Base-by-base conservation (phyloP, 257 asterid genomes). In the Solanum gracilifrons region DNA sequence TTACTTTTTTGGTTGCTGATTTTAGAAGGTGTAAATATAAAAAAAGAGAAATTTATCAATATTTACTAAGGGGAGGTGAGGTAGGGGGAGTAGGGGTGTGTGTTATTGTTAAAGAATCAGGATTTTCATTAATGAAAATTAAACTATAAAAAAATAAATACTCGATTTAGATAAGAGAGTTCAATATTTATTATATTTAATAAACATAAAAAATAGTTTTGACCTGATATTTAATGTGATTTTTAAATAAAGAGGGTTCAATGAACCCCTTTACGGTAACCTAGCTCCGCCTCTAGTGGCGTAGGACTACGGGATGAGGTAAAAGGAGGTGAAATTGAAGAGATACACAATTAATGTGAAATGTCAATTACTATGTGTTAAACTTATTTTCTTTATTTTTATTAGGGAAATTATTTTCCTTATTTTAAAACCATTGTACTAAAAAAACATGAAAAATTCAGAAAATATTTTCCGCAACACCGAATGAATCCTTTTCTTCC, bases 41-140 rank as follows among this genome's bases (percentile, higher is more conserved):
- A 46, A 46, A 46, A 13, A 46, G 58, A 46, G 0, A 46, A 46
- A 46, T 46, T 4, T 46, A 48, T 48, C 58, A 48, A 0, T 48
- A 0, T 48, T 48, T 15, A 48, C 21, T 15, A 48, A 13, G 21
- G 58, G 58, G 58, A 48, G 68, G 27, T 60, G 11, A 21, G 27
- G 5, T 20, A 8, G 29, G 27, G 13, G 0, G 29, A 21, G 25
- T 20, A 20, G 48, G 2, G 6, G 11, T 0, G 64, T 3, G 64
- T 3, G 2, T 4, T 55, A 58, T 0, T 20, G 10, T 21, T 13
- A n/a, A 16, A 4, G 31, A 62, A 5, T n/a, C 4, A 10, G 0
- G 3, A 64, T 10, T 64, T n/a, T 2, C 2, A 1, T 0, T n/a
- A 5, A n/a, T 0, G 1, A 2, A 1, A n/a, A 4, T 5, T 1